Conservation (phyloP, 2,329 filamentous ascomycete genomes). For the Alternaria arbusti region DNA sequence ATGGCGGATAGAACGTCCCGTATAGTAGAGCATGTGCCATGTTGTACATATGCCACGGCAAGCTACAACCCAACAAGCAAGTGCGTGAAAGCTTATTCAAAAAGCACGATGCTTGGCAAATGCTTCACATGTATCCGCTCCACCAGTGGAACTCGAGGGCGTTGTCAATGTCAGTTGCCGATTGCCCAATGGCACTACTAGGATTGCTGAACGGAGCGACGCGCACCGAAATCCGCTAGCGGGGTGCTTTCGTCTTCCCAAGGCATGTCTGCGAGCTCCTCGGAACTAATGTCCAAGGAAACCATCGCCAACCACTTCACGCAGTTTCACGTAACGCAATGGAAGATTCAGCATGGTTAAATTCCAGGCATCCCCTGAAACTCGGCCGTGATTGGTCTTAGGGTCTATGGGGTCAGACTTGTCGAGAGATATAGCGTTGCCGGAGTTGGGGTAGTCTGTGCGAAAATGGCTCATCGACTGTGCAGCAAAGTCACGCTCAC, state of each 20-base stretch:
- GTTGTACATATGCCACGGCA: neutral
- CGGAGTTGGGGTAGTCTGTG: conserved; percentile 23
- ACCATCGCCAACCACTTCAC: neutral
- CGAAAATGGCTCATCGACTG: conserved; percentile 24
- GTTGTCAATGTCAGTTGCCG: neutral
- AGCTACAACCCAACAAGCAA: conserved; percentile 12
- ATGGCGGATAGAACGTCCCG: neutral
- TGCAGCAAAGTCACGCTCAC: conserved; percentile 13
- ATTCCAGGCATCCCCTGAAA: conserved; percentile 23
- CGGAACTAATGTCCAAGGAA: neutral
- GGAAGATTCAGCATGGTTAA: conserved; percentile 9
- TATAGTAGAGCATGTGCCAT: neutral
- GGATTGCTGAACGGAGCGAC: neutral
- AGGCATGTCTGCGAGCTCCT: neutral
- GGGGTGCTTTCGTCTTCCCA: neutral
- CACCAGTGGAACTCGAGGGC: neutral
- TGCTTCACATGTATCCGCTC: neutral
- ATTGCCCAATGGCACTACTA: neutral
- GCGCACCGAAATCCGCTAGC: neutral
- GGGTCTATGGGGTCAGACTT: conserved; percentile 13
- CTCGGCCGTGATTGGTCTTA: conserved; percentile 14
- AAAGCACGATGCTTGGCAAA: conserved; percentile 14
- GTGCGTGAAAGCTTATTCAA: conserved; percentile 13
- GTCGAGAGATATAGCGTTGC: conserved; percentile 25
- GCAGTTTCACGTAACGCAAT: neutral